These are phyloP conservation scores for Chaetomiaceae sp. DNA, from an alignment of 2,329 filamentous ascomycete genomes.

Conservation along the genomic window DNA sequence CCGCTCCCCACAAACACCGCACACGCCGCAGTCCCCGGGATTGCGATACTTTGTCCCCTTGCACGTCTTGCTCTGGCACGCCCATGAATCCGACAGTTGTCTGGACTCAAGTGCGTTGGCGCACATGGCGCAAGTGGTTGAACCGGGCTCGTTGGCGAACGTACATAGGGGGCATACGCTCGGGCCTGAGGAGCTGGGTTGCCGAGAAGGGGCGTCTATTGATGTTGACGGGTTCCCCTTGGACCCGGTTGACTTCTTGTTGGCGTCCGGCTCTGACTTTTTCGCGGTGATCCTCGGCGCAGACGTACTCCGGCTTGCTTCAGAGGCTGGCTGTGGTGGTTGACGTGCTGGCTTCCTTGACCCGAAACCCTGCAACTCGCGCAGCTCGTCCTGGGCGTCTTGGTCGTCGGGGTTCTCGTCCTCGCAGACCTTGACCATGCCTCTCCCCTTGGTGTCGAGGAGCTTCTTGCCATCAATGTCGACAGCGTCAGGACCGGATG, in stretches of 20 bases:
- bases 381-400: slow-evolving; percentile 58
- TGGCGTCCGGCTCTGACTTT: background rate
- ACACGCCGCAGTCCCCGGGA: slow-evolving; percentile 63
- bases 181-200: background rate
- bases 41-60: slow-evolving; percentile 59
- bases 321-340: background rate
- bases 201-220: background rate
- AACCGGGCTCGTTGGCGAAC: slow-evolving; percentile 51
- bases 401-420: slow-evolving; percentile 58
- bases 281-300: background rate
- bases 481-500: slow-evolving; percentile 46
- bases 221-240: background rate
- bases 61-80: slow-evolving; percentile 55
- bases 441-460: slow-evolving; percentile 60
- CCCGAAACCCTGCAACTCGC: slow-evolving; percentile 54
- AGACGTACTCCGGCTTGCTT: background rate
- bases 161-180: slow-evolving; percentile 61
- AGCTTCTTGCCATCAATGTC: slow-evolving; percentile 63
- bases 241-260: background rate
- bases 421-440: slow-evolving; percentile 71
- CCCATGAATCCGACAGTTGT: slow-evolving; percentile 57
- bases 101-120: slow-evolving; percentile 61
- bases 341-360: slow-evolving; percentile 16
- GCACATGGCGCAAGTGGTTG: slow-evolving; percentile 63
- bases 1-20: slow-evolving; percentile 53